phyloP scores from a whole-genome alignment of 169 alveolate species.

The Plasmodium blacklocki region DNA sequence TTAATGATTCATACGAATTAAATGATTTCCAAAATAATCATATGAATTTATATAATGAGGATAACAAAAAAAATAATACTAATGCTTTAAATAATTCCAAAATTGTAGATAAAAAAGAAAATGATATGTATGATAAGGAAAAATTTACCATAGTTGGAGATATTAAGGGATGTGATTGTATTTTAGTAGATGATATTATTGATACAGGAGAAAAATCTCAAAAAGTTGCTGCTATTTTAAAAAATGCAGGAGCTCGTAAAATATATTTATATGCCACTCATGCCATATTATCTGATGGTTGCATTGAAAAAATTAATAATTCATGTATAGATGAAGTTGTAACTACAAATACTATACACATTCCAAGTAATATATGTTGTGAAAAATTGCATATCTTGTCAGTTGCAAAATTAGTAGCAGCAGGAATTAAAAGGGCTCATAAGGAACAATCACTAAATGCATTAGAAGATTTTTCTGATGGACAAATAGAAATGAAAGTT shows the following conservation, averaged over 20 bases:
- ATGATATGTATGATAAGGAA: conserved; percentile 81
- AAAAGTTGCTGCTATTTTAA: conserved; percentile 88
- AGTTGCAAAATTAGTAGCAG: conserved; percentile 86
- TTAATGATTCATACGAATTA: conserved; percentile 27
- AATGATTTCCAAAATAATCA: conserved; percentile 15
- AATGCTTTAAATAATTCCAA: conserved; percentile 10
- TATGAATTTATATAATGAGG: conserved; percentile 26
- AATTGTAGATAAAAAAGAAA: conserved; percentile 84
- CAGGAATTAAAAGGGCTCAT: conserved; percentile 85
- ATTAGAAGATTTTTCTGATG: conserved; percentile 89
- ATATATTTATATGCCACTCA: conserved; percentile 93
- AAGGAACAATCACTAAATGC: conserved; percentile 77
- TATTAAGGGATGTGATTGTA: conserved; percentile 90
- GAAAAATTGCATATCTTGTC: conserved; percentile 82
- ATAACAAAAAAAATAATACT: conserved; percentile 43
- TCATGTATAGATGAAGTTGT: conserved; percentile 86
- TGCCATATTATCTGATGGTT: conserved; percentile 86
- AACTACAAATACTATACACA: conserved; percentile 84
- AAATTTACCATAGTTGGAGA: conserved; percentile 89
- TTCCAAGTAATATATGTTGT: conserved; percentile 77
- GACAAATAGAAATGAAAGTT: conserved; percentile 84
- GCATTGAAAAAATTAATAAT: conserved; percentile 81
- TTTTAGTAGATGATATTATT: conserved; percentile 93
- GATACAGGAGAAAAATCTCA: conserved; percentile 93
- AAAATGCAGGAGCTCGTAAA: conserved; percentile 90